Conservation (phyloP, 257 asterid genomes). For the Thymus mandschuricus region DNA sequence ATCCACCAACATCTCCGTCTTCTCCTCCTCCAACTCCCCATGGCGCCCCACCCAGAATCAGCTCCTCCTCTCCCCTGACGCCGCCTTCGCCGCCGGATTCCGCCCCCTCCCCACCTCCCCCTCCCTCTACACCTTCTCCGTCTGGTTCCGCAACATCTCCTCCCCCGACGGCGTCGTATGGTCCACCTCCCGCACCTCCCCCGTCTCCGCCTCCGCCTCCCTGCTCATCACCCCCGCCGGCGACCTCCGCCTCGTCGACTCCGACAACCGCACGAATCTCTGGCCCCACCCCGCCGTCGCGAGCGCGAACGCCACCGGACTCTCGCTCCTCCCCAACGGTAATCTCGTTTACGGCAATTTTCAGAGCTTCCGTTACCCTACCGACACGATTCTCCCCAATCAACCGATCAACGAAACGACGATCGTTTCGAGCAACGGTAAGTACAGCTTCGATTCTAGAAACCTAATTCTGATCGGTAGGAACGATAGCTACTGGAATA, state of each 20-base stretch:
- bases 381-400: conserved; percentile 63
- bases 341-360: conserved; percentile 61
- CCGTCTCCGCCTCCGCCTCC: conserved; percentile 54
- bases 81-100: conserved; percentile 60
- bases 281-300: conserved; percentile 53
- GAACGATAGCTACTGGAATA: conserved; percentile 54
- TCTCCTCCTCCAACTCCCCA: conserved; percentile 49
- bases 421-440: conserved; percentile 50
- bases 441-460: conserved; percentile 51
- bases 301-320: conserved; percentile 36
- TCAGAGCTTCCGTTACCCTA: conserved; percentile 61
- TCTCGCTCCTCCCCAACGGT: conserved; percentile 48
- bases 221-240: conserved; percentile 53
- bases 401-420: conserved; percentile 51
- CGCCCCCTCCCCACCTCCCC: conserved; percentile 33
- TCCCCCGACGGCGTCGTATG: conserved; percentile 48
- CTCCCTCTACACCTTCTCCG: conserved; percentile 58
- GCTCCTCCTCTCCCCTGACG: conserved; percentile 58
- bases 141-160: conserved; percentile 58
- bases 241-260: conserved; percentile 51
- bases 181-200: conserved; percentile 52
- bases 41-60: conserved; percentile 70
- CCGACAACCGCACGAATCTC: conserved; percentile 36
- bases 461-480: conserved; percentile 40
- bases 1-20: conserved; percentile 37